Evolutionary conservation across 2,329 filamentous ascomycete genomes (phyloP).

Genomic region (Verruconis gallopava): DNA sequence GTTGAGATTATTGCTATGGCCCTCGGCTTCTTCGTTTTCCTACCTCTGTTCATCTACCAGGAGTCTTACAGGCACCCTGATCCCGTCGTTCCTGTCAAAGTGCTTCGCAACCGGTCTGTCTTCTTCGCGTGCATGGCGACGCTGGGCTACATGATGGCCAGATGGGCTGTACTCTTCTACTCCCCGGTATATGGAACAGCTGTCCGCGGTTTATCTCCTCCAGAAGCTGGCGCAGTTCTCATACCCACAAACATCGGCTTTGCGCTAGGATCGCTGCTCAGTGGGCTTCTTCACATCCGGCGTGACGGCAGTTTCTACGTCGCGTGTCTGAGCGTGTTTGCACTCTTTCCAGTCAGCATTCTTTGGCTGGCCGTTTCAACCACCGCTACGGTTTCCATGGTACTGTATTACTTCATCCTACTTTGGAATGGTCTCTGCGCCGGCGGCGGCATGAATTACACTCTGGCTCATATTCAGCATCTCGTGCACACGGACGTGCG

Average conservation of each 20-base stretch:
- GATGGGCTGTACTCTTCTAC: constrained; percentile 73
- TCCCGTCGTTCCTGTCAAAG: constrained; percentile 60
- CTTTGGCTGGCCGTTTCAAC: constrained; percentile 41
- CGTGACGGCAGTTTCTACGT: constrained; percentile 61
- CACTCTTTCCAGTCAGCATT: constrained; percentile 49
- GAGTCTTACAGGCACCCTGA: constrained; percentile 52
- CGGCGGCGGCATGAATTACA: constrained; percentile 67
- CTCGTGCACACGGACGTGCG: constrained; percentile 53
- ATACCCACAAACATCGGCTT: constrained; percentile 76
- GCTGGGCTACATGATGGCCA: constrained; percentile 64
- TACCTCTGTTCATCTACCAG: constrained; percentile 45
- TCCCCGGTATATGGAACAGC: constrained; percentile 68
- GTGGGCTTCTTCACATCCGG: constrained; percentile 64
- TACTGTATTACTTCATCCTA: constrained; percentile 7
- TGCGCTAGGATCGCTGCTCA: constrained; percentile 56
- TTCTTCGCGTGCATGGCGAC: constrained; percentile 63
- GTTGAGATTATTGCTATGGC: constrained; percentile 39
- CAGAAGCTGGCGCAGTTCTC: constrained; percentile 59
- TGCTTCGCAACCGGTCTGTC: constrained; percentile 57
- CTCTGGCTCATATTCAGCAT: constrained; percentile 66
- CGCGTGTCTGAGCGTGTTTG: constrained; percentile 46
- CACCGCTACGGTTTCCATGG: constrained; percentile 2
- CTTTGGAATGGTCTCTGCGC: constrained; percentile 56
- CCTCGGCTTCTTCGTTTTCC: constrained; percentile 42
- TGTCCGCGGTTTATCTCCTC: constrained; percentile 55